A percentile compares a stretch with the other conserved stretches of the same genome.
Conservation (phyloP, 2,329 filamentous ascomycete genomes). For the Fusarium caatingaense region DNA sequence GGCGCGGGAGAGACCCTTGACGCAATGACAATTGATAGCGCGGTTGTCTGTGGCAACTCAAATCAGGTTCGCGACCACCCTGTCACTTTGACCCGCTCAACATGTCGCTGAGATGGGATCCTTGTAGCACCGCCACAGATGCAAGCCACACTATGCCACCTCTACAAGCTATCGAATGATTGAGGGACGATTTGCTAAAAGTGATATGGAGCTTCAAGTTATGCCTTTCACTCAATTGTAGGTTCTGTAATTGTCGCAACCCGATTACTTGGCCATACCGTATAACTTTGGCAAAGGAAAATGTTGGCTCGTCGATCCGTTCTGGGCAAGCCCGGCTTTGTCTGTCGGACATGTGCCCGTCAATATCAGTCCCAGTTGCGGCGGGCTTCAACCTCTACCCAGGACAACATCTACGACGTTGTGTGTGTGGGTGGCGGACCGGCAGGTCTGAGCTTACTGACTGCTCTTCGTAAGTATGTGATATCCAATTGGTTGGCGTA, state of each 20-base stretch:
- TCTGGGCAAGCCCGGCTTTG: constrained; percentile 48
- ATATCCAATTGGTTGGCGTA: neutral
- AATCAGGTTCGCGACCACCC: constrained; percentile 29
- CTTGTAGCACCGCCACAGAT: constrained; percentile 25
- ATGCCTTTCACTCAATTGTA: constrained; percentile 26
- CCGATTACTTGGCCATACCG: neutral
- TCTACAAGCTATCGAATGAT: constrained; percentile 41
- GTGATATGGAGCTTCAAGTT: constrained; percentile 25
- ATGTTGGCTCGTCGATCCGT: constrained; percentile 48
- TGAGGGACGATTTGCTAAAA: constrained; percentile 26
- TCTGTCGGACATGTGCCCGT: constrained; percentile 62
- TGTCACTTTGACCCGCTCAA: constrained; percentile 41
- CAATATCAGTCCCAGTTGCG: constrained; percentile 51
- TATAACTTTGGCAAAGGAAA: neutral
- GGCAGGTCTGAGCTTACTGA: constrained; percentile 84
- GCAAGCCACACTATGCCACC: constrained; percentile 25
- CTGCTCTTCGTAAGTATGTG: constrained; percentile 72
- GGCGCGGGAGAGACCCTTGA: constrained; percentile 46
- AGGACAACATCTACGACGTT: constrained; percentile 87
- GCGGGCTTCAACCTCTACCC: constrained; percentile 57
- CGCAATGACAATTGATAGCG: constrained; percentile 48
- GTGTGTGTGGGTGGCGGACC: constrained; percentile 92
- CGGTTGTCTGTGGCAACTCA: constrained; percentile 57
- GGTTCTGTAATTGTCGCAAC: constrained; percentile 14
- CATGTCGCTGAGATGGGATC: neutral